A percentile compares a stretch with the other conserved stretches of the same genome.
Conservation (phyloP, 148 eudicot genomes). For the Heliosperma pusillum region DNA sequence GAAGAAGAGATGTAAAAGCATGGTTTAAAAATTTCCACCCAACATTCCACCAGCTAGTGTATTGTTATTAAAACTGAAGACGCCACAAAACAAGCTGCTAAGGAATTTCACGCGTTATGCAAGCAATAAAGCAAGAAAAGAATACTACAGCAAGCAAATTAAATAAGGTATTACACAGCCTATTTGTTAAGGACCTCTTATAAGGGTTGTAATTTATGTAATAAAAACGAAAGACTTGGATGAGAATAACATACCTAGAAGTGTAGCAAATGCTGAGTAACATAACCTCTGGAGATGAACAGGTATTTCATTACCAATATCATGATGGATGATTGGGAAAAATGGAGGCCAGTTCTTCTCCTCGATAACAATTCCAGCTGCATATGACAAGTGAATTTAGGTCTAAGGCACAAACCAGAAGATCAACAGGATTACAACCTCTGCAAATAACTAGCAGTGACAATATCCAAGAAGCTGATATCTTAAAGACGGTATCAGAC, state of each 20-base stretch:
- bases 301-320: slow-evolving; percentile 89
- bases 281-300: slow-evolving; percentile 84
- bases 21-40: no score
- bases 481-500: neutral
- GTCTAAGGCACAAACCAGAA: neutral
- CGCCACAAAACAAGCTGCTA: no score
- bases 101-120: neutral
- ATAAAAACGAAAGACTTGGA: neutral
- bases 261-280: slow-evolving; percentile 78
- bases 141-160: neutral
- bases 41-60: no score
- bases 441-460: neutral
- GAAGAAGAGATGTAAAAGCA: no score
- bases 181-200: neutral
- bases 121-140: neutral
- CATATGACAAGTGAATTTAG: slow-evolving; percentile 22
- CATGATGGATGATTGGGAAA: slow-evolving; percentile 89
- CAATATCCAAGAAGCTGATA: neutral
- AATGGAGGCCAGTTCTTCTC: slow-evolving; percentile 96
- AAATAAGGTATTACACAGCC: neutral
- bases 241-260: slow-evolving; percentile 53
- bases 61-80: no score
- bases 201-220: neutral
- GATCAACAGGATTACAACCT: neutral
- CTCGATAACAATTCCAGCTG: slow-evolving; percentile 93